These are phyloP conservation scores for Podospora pseudoanserina DNA, from an alignment of 495 filamentous ascomycete genomes.

Conservation along the genomic window DNA sequence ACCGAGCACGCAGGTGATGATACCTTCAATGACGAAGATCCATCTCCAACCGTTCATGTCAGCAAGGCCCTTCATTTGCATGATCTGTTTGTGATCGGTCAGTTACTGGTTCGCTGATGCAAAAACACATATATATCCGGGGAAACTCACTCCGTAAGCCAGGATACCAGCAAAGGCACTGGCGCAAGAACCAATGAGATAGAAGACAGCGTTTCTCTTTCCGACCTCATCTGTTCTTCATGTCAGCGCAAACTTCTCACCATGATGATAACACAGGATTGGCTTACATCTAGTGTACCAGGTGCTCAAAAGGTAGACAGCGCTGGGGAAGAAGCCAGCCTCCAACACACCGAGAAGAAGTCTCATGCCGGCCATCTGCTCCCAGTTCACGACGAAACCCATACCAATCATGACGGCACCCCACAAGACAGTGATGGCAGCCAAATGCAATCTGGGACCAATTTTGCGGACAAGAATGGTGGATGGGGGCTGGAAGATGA, in stretches of 20 bases:
- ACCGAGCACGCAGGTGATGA: constrained; percentile 47
- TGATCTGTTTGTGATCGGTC: constrained; percentile 34
- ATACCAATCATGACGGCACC: constrained; percentile 56
- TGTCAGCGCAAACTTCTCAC: not conserved
- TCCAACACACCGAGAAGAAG: constrained; percentile 61
- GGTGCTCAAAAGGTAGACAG: constrained; percentile 59
- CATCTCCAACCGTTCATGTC: constrained; percentile 58
- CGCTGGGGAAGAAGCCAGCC: constrained; percentile 63
- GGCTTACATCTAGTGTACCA: constrained; percentile 59
- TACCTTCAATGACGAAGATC: constrained; percentile 62
- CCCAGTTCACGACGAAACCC: constrained; percentile 55
- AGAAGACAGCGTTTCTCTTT: constrained; percentile 62
- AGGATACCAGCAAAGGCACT: constrained; percentile 61
- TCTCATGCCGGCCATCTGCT: constrained; percentile 50
- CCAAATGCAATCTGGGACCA: constrained; percentile 56
- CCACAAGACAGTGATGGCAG: constrained; percentile 51
- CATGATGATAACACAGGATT: not conserved
- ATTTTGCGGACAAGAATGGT: constrained; percentile 57
- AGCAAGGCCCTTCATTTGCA: constrained; percentile 52
- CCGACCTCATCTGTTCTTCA: constrained; percentile 53
- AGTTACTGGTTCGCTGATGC: not conserved
- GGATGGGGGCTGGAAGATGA: constrained; percentile 59
- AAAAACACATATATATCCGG: constrained; percentile 12
- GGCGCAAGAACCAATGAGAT: constrained; percentile 60
- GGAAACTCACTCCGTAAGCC: constrained; percentile 47